Percentiles rank a stretch among this genome's conserved stretches.
Evolutionary conservation across 2,329 filamentous ascomycete genomes (phyloP).

Genomic region (Fusarium sp.): DNA sequence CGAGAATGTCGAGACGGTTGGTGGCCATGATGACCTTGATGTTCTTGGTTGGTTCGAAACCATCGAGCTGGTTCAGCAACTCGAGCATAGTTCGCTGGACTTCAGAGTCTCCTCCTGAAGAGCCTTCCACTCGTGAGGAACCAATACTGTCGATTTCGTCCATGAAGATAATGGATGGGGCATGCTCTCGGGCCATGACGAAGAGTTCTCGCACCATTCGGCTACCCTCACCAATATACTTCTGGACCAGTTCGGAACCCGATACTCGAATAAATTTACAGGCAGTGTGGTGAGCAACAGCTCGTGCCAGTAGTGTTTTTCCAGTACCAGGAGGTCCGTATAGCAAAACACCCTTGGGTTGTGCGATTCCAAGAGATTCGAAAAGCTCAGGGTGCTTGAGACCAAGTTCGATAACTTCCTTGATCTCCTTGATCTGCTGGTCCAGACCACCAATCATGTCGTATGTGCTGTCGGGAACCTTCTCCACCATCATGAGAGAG

Average conservation of each 20-base stretch:
- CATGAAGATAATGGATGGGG: slow-evolving; percentile 99
- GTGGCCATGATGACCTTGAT: slow-evolving; percentile 99
- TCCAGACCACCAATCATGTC: slow-evolving; percentile 99
- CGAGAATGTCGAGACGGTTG: slow-evolving; percentile 96
- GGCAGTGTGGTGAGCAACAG: slow-evolving; percentile 97
- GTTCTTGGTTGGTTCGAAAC: slow-evolving; percentile 99
- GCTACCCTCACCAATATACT: slow-evolving; percentile 98
- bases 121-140: slow-evolving; percentile 95
- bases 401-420: slow-evolving; percentile 98
- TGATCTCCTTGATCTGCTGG: slow-evolving; percentile 99
- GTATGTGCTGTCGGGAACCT: slow-evolving; percentile 99
- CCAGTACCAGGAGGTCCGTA: slow-evolving; percentile 98
- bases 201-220: slow-evolving; percentile 99
- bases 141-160: slow-evolving; percentile 99
- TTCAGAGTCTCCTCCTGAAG: slow-evolving; percentile 94
- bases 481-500: slow-evolving; percentile 99
- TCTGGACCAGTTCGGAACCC: slow-evolving; percentile 95
- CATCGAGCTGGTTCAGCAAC: slow-evolving; percentile 96
- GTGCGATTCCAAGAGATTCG: slow-evolving; percentile 97
- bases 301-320: slow-evolving; percentile 94
- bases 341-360: slow-evolving; percentile 96
- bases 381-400: slow-evolving; percentile 99
- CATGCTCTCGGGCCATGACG: slow-evolving; percentile 98
- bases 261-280: slow-evolving; percentile 99
- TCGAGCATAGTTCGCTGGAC: slow-evolving; percentile 99